Evolutionary conservation across 768 basidiomycete species (phyloP), one percentile per base, ranked within the genome.

Genomic region (Galerina marginata): DNA sequence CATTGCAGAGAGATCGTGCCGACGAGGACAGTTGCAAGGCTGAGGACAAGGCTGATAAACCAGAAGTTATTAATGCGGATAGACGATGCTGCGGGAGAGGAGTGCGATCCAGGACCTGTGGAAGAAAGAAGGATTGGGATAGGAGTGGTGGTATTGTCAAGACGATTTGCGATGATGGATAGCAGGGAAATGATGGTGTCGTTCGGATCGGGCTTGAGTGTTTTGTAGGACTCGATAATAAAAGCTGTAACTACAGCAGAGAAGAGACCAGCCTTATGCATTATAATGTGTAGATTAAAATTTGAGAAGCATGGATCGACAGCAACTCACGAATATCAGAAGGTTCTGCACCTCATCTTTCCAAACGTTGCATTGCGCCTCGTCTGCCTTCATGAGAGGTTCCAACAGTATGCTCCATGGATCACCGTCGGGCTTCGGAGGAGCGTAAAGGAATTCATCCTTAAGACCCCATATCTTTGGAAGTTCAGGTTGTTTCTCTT

Each of bases 1-100:
- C 71, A 71, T 39, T 71, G 71, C 36, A 64, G 47, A 25, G 57
- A 65, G 3, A 69, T 48, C 2, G 68, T 72, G 14, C 68, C 69
- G 9, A 68, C 36, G 6, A 72, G 56, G 6, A 64, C 71, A 0
- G 69, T 59, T 2, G 62, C 55, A 0, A 72, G 58, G 23, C 65
- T 62, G 9, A 72, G 63, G 0, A 66, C 59, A 15, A 72, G 53
- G 48, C 70, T 71, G 37, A 63, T 45, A 49, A 68, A 67, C 60
- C 65, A 65, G 14, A 63, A 64, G 20, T 54, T 61, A 36, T 63
- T 63, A 59, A 70, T 56, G 1, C 66, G 69, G 20, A 69, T 56
- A 15, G 57, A 49, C 2, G 63, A 56, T 0, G 61, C 36, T 38
- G 58, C 46, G n/a, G 61, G 63, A 14, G 59, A 55, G 36, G 67